Conservation (phyloP, 139 green algal species). For the Edaphochlamys debaryana region DNA sequence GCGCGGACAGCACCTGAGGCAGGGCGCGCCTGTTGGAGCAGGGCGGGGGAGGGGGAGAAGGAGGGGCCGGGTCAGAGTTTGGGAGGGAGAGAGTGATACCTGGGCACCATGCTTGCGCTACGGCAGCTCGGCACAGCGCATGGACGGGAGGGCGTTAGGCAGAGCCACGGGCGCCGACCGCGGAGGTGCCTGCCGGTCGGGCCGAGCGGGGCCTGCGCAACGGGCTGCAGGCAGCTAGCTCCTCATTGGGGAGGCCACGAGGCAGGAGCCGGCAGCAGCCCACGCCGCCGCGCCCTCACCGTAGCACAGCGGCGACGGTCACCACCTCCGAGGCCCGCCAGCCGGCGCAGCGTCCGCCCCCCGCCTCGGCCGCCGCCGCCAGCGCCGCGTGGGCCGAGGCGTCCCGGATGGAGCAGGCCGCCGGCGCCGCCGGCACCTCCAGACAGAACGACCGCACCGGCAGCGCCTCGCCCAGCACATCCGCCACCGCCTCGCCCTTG, state of each 20-base stretch:
- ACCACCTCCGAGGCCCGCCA: constrained; percentile 13
- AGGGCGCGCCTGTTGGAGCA: background rate
- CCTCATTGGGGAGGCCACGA: background rate
- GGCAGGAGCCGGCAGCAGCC: background rate
- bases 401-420: background rate
- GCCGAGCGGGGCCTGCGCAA: too few species aligned
- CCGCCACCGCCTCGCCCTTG: background rate
- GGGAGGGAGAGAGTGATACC: background rate
- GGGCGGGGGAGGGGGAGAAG: background rate
- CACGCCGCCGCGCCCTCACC: background rate
- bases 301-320: background rate
- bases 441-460: background rate
- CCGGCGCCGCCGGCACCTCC: background rate
- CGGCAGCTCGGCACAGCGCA: background rate
- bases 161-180: too few species aligned
- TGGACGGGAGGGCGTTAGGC: background rate
- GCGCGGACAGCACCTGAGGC: background rate
- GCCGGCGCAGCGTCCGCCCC: background rate
- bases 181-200: too few species aligned
- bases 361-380: background rate
- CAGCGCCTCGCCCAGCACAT: background rate
- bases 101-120: background rate
- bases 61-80: background rate
- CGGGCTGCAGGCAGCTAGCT: too few species aligned
- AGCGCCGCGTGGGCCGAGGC: background rate